These are phyloP conservation scores for Talaromyces borbonicus DNA, from an alignment of 495 filamentous ascomycete genomes.

Conservation along the genomic window DNA sequence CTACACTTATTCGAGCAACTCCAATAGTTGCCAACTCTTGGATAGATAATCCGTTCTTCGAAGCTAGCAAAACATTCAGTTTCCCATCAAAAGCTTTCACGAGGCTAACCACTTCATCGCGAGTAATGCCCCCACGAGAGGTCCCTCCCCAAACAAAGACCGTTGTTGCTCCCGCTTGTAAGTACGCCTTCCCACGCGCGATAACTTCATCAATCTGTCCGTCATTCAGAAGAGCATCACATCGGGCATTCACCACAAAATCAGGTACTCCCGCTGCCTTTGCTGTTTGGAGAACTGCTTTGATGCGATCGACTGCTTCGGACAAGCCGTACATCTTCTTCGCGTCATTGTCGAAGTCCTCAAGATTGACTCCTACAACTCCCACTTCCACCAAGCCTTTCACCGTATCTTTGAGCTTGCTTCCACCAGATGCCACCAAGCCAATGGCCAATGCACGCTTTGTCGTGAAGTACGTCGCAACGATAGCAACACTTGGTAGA, in stretches of 20 bases:
- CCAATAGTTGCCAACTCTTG: conserved; percentile 29
- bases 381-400: conserved; percentile 28
- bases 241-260: conserved; percentile 42
- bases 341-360: conserved; percentile 31
- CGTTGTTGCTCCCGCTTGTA: conserved; percentile 35
- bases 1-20: conserved; percentile 37
- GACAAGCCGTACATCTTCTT: conserved; percentile 21
- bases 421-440: conserved; percentile 49
- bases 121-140: conserved; percentile 17
- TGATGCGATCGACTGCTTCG: conserved; percentile 30
- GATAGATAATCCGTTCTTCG: conserved; percentile 19
- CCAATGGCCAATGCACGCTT: conserved; percentile 61
- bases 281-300: conserved; percentile 21
- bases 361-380: conserved; percentile 42
- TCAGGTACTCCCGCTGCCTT: conserved; percentile 31
- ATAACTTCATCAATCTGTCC: conserved; percentile 32
- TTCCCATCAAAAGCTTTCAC: conserved; percentile 21
- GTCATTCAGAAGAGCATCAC: conserved; percentile 27
- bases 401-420: conserved; percentile 26
- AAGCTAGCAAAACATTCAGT: conserved; percentile 32
- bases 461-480: conserved; percentile 61
- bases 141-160: conserved; percentile 41
- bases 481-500: conserved; percentile 45
- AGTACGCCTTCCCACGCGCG: conserved; percentile 30
- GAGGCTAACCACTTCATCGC: conserved; percentile 26